Conservation (phyloP, 176 grass and related monocot genomes). For the Aegilops longissima region DNA sequence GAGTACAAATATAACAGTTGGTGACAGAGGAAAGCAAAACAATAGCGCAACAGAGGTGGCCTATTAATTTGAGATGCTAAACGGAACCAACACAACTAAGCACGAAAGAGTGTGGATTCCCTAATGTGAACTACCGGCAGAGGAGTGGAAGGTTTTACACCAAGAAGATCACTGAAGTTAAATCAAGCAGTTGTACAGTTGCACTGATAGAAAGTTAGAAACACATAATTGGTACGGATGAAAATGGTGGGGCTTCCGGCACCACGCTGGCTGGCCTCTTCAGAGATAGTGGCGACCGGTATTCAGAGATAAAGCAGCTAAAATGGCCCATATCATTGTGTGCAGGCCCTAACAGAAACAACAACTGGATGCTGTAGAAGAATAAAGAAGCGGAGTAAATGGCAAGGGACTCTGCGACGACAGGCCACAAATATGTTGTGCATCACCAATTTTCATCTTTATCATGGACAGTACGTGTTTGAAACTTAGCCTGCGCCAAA, state of each 20-base stretch:
- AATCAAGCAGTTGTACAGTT: background rate
- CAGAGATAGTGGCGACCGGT: background rate
- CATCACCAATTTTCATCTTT: slow-evolving; percentile 21
- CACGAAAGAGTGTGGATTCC: background rate
- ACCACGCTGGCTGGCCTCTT: slow-evolving; percentile 12
- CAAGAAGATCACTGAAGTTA: background rate
- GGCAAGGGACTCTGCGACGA: slow-evolving; percentile 12
- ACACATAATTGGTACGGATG: background rate
- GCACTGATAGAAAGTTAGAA: background rate
- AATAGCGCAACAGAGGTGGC: background rate
- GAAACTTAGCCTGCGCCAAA: slow-evolving; percentile 24
- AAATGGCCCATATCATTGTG: slow-evolving; percentile 1
- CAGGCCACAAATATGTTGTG: slow-evolving; percentile 24
- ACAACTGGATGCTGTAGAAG: background rate
- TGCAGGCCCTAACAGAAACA: slow-evolving; percentile 25
- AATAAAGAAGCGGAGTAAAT: slow-evolving; percentile 35
- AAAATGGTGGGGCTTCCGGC: background rate
- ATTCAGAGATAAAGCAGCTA: background rate
- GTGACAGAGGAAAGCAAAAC: background rate
- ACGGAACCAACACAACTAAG: background rate
- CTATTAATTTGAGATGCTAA: background rate
- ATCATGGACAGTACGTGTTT: slow-evolving; percentile 18
- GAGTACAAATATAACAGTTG: background rate
- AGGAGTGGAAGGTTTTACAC: background rate
- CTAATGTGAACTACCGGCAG: background rate